Conservation (phyloP, 2,329 filamentous ascomycete genomes). For the Mycosphaerella sp. region DNA sequence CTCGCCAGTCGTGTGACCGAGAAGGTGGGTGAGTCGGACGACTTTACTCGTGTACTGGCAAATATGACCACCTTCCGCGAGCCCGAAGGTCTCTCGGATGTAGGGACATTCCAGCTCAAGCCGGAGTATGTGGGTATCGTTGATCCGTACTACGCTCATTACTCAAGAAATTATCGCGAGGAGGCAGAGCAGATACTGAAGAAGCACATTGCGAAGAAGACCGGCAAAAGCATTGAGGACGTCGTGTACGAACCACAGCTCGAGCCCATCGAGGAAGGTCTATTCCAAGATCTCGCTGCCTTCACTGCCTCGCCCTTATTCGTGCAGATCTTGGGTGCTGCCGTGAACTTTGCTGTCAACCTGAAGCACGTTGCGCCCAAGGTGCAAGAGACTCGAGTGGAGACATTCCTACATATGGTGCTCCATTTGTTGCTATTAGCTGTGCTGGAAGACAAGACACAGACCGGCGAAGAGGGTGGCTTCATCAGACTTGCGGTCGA, state of each 20-base stretch:
- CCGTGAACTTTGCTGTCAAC: constrained; percentile 71
- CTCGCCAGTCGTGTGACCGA: constrained; percentile 81
- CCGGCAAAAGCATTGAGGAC: constrained; percentile 70
- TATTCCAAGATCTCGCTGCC: constrained; percentile 66
- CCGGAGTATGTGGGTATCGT: constrained; percentile 78
- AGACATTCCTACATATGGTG: constrained; percentile 86
- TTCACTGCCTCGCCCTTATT: constrained; percentile 85
- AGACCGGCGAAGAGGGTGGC: constrained; percentile 10
- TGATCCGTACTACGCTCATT: constrained; percentile 93
- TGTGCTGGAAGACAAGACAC: constrained; percentile 64
- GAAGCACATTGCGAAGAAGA: constrained; percentile 78
- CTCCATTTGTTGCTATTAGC: constrained; percentile 82
- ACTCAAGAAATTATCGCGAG: constrained; percentile 93
- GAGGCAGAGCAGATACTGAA: constrained; percentile 88
- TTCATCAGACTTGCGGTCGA: constrained; percentile 27
- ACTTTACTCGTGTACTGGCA: constrained; percentile 76
- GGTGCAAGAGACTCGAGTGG: constrained; percentile 74
- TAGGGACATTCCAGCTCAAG: constrained; percentile 89
- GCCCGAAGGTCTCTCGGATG: constrained; percentile 85
- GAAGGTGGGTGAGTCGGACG: constrained; percentile 79
- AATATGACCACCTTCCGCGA: constrained; percentile 84
- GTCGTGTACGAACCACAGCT: constrained; percentile 89
- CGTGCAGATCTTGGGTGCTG: constrained; percentile 82
- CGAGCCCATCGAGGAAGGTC: constrained; percentile 65
- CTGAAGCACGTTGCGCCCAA: constrained; percentile 62